Evolutionary conservation across 352 stramenopile species (phyloP), one percentile per base, ranked within the genome.

Genomic region (Globisporangium orthogonon): DNA sequence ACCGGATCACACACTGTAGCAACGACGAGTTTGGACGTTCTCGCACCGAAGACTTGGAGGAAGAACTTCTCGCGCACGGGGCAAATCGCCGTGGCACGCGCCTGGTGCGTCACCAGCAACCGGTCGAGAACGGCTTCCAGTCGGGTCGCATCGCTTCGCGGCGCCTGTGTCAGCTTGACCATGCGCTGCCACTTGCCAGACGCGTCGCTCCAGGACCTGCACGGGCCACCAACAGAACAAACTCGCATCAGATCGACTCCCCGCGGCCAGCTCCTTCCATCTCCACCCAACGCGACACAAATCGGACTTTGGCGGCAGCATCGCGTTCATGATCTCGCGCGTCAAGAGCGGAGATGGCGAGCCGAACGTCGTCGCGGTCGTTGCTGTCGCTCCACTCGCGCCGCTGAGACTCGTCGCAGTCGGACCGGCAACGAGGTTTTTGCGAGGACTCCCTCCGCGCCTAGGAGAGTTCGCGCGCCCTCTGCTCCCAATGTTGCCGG

Each of bases 1-100:
- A 1, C 5, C 6, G 10, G 33, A 0, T 37, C 6, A 37, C 6
- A 9, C 33, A 9, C 33, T 11, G 13, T 13, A 17, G 11, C 17
- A 5, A 29, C 7, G n/a, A 6, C 18, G n/a, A 10, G 23, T 23
- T 23, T 23, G 23, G 23, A 23, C 23, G 23, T 23, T 23, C 23
- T 14, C 66, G 14, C 54, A 84, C 76, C 76, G 58, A 90, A 87
- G 18, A 78, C 60, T 39, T 89, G 78, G n/a, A 86, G 69, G 37
- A 87, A 87, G 41, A 86, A 70, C 43, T 88, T 84, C 59, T 91
- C 81, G 51, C 81, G 69, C 14, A 89, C 75, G 14, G 73, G 74
- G 43, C 81, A 91, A 31, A 91, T 86, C 41, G 76, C 76, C 29
- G 75, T 71, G 9, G 75, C 66, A 31, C 78, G 72, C 7, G 81